A percentile compares a stretch with the other conserved stretches of the same genome.
These are phyloP conservation scores for Xylaria grammica DNA, from an alignment of 495 filamentous ascomycete species.

Conservation along the genomic window DNA sequence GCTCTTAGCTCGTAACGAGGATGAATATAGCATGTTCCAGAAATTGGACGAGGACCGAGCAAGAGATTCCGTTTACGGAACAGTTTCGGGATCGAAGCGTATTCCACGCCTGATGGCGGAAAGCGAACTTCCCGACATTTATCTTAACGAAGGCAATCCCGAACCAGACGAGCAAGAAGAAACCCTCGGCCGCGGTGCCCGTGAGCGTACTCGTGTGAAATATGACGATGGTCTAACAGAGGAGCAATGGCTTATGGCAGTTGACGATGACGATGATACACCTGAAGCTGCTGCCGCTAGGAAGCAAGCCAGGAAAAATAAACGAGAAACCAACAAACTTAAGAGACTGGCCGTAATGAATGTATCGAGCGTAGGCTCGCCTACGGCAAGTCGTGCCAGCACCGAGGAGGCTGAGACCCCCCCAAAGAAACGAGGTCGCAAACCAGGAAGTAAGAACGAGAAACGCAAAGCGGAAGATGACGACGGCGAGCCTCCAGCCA, in stretches of 20 bases:
- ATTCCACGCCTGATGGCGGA: conserved; percentile 85
- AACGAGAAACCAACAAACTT: conserved; percentile 74
- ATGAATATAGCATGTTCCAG: conserved; percentile 72
- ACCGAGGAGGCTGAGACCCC: conserved; percentile 70
- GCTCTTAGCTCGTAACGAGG: conserved; percentile 79
- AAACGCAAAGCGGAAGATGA: conserved; percentile 91
- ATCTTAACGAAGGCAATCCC: conserved; percentile 83
- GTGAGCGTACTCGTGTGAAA: conserved; percentile 89
- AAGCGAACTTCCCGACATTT: conserved; percentile 89
- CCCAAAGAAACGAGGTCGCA: conserved; percentile 76
- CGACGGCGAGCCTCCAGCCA: conserved; percentile 77
- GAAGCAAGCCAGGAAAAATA: conserved; percentile 82
- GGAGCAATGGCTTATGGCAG: conserved; percentile 93
- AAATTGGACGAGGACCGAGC: conserved; percentile 77
- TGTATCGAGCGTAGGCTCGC: conserved; percentile 70
- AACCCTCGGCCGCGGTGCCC: conserved; percentile 83
- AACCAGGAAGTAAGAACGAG: conserved; percentile 69
- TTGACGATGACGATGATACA: conserved; percentile 93
- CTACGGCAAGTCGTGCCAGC: conserved; percentile 75
- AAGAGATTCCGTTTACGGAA: conserved; percentile 71
- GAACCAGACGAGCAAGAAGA: conserved; percentile 77
- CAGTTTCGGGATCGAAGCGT: conserved; percentile 60
- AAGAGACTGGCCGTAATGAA: conserved; percentile 55
- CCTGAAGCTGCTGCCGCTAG: conserved; percentile 92
- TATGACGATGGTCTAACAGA: conserved; percentile 98